Conservation (phyloP, 257 asterid genomes). For the Penstemon eatonii region DNA sequence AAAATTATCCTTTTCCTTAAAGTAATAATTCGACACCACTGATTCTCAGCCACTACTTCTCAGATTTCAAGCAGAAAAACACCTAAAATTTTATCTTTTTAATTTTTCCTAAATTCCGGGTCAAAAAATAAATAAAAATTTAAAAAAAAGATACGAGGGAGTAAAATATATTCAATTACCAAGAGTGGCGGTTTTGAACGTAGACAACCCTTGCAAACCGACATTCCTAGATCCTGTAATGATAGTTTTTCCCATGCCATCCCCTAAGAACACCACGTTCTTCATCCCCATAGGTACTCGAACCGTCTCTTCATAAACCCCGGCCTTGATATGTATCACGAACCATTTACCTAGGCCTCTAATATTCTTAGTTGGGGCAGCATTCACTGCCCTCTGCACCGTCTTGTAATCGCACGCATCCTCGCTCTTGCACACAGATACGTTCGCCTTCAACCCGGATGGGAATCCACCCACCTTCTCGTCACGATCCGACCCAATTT, state of each 20-base stretch:
- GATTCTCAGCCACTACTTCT: too few relatives aligned
- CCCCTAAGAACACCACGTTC: conserved; percentile 65
- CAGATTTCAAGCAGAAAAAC: too few relatives aligned
- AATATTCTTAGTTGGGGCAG: conserved; percentile 37
- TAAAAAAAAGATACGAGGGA: too few relatives aligned
- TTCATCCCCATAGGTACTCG: conserved; percentile 58
- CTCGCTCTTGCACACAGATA: conserved; percentile 49
- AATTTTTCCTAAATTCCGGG: too few relatives aligned
- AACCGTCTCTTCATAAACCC: conserved; percentile 63
- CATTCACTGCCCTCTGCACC: conserved; percentile 63
- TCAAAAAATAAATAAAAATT: too few relatives aligned
- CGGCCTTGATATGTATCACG: conserved; percentile 58
- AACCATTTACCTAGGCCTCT: conserved; percentile 27
- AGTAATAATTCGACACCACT: too few relatives aligned
- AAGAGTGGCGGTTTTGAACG: conserved; percentile 63
- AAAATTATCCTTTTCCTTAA: too few relatives aligned
- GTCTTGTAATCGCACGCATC: conserved; percentile 35
- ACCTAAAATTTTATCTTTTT: too few relatives aligned
- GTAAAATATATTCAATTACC: conserved; percentile 32
- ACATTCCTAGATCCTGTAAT: conserved; percentile 60
- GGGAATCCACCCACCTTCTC: conserved; percentile 30
- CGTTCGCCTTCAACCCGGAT: conserved; percentile 40
- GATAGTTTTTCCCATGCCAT: conserved; percentile 71
- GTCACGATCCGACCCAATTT: conserved; percentile 17
- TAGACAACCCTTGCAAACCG: conserved; percentile 49